phyloP scores from a whole-genome alignment of 1,284 basidiomycete species.

The Xanthoconium separans region DNA sequence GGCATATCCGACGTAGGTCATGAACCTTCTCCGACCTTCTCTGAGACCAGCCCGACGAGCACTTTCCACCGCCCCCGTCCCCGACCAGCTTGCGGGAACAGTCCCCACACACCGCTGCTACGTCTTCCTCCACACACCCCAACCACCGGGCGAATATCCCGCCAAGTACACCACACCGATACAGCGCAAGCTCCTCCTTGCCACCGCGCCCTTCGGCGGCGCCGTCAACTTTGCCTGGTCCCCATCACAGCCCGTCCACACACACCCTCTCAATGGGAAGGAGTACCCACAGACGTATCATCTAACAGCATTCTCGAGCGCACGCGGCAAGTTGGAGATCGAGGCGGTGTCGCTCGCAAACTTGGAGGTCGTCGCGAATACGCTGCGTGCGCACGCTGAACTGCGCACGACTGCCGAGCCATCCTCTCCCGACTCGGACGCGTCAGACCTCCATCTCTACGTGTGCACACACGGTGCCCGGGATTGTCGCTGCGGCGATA shows the following conservation, averaged over 20 bases:
- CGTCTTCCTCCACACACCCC: conserved; percentile 53
- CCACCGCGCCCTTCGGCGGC: conserved; percentile 46
- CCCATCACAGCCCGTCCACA: conserved; percentile 25
- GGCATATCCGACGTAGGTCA: no score
- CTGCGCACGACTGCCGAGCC: background rate
- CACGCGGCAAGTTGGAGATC: conserved; percentile 47
- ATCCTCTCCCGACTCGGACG: background rate
- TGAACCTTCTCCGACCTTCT: no score
- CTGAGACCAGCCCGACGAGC: background rate
- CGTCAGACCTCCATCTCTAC: conserved; percentile 51
- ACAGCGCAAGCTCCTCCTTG: conserved; percentile 50
- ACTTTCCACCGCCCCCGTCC: conserved; percentile 7
- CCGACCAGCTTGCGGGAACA: conserved; percentile 39
- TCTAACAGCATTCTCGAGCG: conserved; percentile 51
- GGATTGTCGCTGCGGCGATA: conserved; percentile 75
- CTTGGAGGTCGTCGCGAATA: conserved; percentile 43
- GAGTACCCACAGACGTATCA: conserved; percentile 29
- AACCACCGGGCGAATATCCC: conserved; percentile 51
- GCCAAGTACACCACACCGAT: conserved; percentile 48
- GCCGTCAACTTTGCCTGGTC: conserved; percentile 63
- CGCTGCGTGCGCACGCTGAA: conserved; percentile 37
- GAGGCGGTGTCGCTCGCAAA: conserved; percentile 47
- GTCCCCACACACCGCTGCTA: conserved; percentile 53
- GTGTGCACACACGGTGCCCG: conserved; percentile 71
- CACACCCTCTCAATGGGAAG: background rate